Evolutionary conservation across 257 asterid species (phyloP), one percentile per base, ranked within the genome.

Genomic region (Solanum sparsipilum): DNA sequence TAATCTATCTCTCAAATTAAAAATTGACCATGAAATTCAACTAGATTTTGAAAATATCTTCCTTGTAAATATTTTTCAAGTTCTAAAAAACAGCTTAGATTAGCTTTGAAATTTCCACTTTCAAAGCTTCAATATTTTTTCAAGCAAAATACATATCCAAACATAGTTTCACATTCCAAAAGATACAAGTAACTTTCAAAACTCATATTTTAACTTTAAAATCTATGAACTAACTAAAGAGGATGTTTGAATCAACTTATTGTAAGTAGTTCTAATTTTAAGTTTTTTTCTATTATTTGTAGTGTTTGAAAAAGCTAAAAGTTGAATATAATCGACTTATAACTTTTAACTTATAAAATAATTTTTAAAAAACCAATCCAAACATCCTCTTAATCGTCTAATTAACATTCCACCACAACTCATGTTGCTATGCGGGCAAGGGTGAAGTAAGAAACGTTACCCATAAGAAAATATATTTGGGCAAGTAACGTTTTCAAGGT

Each of bases 301-400:
- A 52, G 4, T 18, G 10, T 2, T 52, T 52, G 23, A 16, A 52
- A 52, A 52, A 16, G 9, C 21, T 16, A 56, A 56, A 56, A 48
- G 7, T 48, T 1, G 3, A 15, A 48, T 48, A 48, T 48, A 48
- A 13, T 13, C 1, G 3, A 48, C 8, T 48, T 48, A 15, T 48
- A 48, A 2, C 20, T 48, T 13, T 15, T 13, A 48, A 15, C 3
- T 48, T 48, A 48, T 48, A 48, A 56, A 18, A 6, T 6, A 52
- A 6, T 18, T 18, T 56, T 56, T 0, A 56, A 18, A 6, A 6
- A 56, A 18, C 18, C 2, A 56, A 56, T 56, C 1, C 1, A 18
- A 18, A 56, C 0, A 56, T 52, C 0, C 0, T 56, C 0, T 56
- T 18, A 6, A 2, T 18, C 9, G n/a, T 18, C 1, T 56, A 56